These are phyloP conservation scores for Eimeria necatrix DNA, from an alignment of 169 alveolate species.

Conservation along the genomic window DNA sequence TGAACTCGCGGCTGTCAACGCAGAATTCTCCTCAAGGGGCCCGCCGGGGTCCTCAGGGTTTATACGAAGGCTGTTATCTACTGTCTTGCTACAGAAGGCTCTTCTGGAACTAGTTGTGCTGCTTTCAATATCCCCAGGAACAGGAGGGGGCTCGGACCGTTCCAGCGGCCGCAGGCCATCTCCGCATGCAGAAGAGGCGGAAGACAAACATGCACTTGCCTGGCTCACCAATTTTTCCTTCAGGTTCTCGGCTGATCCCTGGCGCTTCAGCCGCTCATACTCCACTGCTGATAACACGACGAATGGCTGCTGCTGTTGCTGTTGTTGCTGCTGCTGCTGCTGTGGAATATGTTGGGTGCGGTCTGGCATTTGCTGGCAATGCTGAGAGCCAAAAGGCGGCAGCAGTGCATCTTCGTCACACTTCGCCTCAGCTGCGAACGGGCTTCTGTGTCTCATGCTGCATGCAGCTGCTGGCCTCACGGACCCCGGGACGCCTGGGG, in stretches of 20 bases:
- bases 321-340: constrained; percentile 46
- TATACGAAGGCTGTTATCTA: neutral
- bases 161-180: neutral
- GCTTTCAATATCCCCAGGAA: neutral
- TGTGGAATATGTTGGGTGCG: neutral
- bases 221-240: neutral
- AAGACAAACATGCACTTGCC: neutral
- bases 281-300: constrained; percentile 23
- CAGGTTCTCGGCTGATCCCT: neutral
- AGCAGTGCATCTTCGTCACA: constrained; percentile 23
- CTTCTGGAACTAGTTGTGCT: neutral
- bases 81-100: neutral
- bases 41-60: neutral
- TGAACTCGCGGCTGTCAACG: neutral
- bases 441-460: constrained; percentile 4
- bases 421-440: constrained; percentile 28
- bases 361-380: neutral
- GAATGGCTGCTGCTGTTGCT: constrained; percentile 19
- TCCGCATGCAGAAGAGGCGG: neutral
- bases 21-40: neutral
- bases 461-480: neutral
- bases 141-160: neutral
- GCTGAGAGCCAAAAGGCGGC: neutral
- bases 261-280: constrained; percentile 20
- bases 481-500: neutral